phyloP scores from a whole-genome alignment of 2,329 filamentous ascomycete species.

The Xylaria sp. region DNA sequence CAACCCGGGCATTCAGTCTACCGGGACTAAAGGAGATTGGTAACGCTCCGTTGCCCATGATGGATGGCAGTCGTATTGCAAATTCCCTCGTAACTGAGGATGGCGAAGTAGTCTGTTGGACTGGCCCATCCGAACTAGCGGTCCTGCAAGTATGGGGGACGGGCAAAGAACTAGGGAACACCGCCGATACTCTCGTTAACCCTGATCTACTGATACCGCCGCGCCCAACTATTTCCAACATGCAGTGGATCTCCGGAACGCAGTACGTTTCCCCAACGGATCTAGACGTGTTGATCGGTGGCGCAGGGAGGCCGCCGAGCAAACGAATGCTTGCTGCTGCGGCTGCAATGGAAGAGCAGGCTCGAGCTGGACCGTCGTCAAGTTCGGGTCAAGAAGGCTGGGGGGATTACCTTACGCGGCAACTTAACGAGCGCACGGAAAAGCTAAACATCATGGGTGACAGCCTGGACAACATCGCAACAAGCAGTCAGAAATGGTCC shows the following conservation, averaged over 20 bases:
- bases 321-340: slow-evolving; percentile 86
- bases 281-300: slow-evolving; percentile 88
- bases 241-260: slow-evolving; percentile 96
- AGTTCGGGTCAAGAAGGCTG: slow-evolving; percentile 63
- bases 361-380: slow-evolving; percentile 44
- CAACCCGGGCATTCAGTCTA: slow-evolving; percentile 80
- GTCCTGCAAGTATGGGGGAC: slow-evolving; percentile 85
- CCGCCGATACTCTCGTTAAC: slow-evolving; percentile 79
- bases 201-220: slow-evolving; percentile 74
- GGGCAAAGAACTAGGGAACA: slow-evolving; percentile 66
- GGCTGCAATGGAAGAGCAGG: slow-evolving; percentile 72
- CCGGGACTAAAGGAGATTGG: slow-evolving; percentile 86
- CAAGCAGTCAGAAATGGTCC: slow-evolving; percentile 82
- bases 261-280: slow-evolving; percentile 88
- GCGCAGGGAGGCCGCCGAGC: slow-evolving; percentile 83
- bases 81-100: slow-evolving; percentile 74
- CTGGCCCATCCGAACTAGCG: slow-evolving; percentile 82
- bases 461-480: slow-evolving; percentile 80
- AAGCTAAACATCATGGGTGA: slow-evolving; percentile 83
- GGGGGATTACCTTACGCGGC: slow-evolving; percentile 82
- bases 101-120: slow-evolving; percentile 87
- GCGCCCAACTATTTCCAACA: slow-evolving; percentile 89
- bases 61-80: slow-evolving; percentile 75
- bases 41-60: slow-evolving; percentile 66
- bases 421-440: slow-evolving; percentile 90